phyloP scores from a whole-genome alignment of 306 rosid genomes.

The Malus asiatica region DNA sequence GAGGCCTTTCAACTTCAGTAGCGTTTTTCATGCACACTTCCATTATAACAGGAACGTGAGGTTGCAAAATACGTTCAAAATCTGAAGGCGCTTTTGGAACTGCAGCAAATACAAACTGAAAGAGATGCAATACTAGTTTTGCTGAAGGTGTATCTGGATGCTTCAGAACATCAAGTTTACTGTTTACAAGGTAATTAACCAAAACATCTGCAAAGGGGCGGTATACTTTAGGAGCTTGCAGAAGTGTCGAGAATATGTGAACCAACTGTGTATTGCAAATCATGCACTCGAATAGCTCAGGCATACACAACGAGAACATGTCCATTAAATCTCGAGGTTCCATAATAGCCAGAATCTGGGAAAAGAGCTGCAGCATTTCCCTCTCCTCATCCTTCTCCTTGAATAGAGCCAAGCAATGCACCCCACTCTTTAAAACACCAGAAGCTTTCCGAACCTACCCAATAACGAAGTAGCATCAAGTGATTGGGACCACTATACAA shows the following conservation, averaged over 20 bases:
- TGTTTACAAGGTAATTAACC: slow-evolving; percentile 82
- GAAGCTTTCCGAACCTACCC: slow-evolving; percentile 87
- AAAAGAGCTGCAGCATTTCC: slow-evolving; percentile 90
- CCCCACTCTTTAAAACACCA: slow-evolving; percentile 94
- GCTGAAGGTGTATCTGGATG: slow-evolving; percentile 84
- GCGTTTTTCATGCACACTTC: slow-evolving; percentile 94
- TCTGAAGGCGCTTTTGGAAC: slow-evolving; percentile 95
- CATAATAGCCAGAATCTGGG: slow-evolving; percentile 95
- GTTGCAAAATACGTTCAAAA: slow-evolving; percentile 95
- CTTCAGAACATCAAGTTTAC: slow-evolving; percentile 83
- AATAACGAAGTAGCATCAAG: slow-evolving; percentile 24
- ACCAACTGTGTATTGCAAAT: slow-evolving; percentile 80
- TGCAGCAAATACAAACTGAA: slow-evolving; percentile 83
- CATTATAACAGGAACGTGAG: slow-evolving; percentile 90
- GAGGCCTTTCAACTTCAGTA: slow-evolving; percentile 90
- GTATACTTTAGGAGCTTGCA: slow-evolving; percentile 74
- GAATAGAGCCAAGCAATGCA: slow-evolving; percentile 93
- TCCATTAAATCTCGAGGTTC: slow-evolving; percentile 99
- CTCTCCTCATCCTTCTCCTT: slow-evolving; percentile 98
- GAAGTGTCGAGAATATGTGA: slow-evolving; percentile 86
- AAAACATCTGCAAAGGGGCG: slow-evolving; percentile 91
- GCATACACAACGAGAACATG: slow-evolving; percentile 98
- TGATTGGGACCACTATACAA: slow-evolving; percentile 14
- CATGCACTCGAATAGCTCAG: slow-evolving; percentile 98
- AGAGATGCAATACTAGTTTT: slow-evolving; percentile 87